Percentiles rank a stretch among this genome's conserved stretches.
phyloP scores from a whole-genome alignment of 768 basidiomycete species.

The Termitomyces sp. region DNA sequence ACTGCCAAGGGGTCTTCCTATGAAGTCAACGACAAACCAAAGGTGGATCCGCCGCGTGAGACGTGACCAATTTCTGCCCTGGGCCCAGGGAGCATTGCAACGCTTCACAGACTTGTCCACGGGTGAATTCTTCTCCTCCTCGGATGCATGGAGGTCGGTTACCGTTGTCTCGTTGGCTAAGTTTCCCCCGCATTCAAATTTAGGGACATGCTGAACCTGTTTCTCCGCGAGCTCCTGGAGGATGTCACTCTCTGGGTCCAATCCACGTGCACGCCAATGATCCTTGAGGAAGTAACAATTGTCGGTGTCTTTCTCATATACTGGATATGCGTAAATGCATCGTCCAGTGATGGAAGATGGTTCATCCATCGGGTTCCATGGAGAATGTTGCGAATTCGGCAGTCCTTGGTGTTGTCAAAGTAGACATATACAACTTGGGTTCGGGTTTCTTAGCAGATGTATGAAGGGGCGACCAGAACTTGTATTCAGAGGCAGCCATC shows the following conservation, averaged over 20 bases:
- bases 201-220: conserved; percentile 18
- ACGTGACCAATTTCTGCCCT: too few relatives aligned
- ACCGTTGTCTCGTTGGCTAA: conserved; percentile 16
- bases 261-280: conserved; percentile 13
- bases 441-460: conserved; percentile 42
- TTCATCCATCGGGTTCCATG: too few relatives aligned
- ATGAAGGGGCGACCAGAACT: conserved; percentile 45
- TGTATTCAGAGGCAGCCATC: conserved; percentile 17
- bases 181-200: conserved; percentile 23
- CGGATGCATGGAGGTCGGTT: too few relatives aligned
- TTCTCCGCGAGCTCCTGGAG: conserved; percentile 6
- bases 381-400: conserved; percentile 5
- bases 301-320: too few relatives aligned
- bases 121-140: too few relatives aligned
- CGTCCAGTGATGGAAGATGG: too few relatives aligned
- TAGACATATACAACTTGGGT: conserved; percentile 4
- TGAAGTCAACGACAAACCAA: too few relatives aligned
- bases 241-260: conserved; percentile 13
- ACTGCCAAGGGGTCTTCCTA: too few relatives aligned
- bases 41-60: too few relatives aligned
- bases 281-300: conserved; percentile 22
- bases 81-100: too few relatives aligned
- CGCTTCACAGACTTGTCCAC: too few relatives aligned
- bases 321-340: too few relatives aligned
- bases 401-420: conserved; percentile 4